A percentile compares a stretch with the other conserved stretches of the same genome.
These are phyloP conservation scores for Tetrahymena thermophila DNA, from an alignment of 73 alveolate species.

Conservation along the genomic window DNA sequence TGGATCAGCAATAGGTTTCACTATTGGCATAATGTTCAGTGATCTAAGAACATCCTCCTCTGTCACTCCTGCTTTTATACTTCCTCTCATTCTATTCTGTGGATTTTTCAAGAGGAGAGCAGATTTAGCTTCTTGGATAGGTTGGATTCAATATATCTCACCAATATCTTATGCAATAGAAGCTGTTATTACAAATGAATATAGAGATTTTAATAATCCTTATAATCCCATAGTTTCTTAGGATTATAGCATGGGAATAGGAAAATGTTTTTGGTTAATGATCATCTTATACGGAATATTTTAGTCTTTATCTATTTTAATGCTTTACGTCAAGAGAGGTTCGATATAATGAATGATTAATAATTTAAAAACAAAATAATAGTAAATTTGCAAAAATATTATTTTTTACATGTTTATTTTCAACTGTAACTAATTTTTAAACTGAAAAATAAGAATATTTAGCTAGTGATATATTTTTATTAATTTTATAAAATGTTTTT, in stretches of 20 bases:
- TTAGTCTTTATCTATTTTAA: background rate
- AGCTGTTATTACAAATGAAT: slow-evolving; percentile 56
- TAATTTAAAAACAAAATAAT: background rate
- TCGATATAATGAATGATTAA: background rate
- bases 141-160: slow-evolving; percentile 62
- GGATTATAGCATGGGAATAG: background rate
- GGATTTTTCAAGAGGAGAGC: slow-evolving; percentile 55
- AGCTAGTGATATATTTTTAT: too few species aligned
- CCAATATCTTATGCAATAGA: slow-evolving; percentile 63
- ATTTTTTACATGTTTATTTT: too few species aligned
- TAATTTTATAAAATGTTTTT: too few species aligned
- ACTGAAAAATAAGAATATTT: too few species aligned
- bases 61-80: slow-evolving; percentile 31
- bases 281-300: background rate
- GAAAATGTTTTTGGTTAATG: background rate
- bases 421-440: too few species aligned
- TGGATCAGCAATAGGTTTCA: slow-evolving; percentile 45
- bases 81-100: slow-evolving; percentile 60
- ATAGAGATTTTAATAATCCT: background rate
- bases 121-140: slow-evolving; percentile 42
- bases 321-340: background rate
- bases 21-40: slow-evolving; percentile 49
- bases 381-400: too few species aligned
- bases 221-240: background rate
- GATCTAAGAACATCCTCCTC: slow-evolving; percentile 47